phyloP scores from a whole-genome alignment of 2,329 filamentous ascomycete species.

The Colletotrichum sp. region DNA sequence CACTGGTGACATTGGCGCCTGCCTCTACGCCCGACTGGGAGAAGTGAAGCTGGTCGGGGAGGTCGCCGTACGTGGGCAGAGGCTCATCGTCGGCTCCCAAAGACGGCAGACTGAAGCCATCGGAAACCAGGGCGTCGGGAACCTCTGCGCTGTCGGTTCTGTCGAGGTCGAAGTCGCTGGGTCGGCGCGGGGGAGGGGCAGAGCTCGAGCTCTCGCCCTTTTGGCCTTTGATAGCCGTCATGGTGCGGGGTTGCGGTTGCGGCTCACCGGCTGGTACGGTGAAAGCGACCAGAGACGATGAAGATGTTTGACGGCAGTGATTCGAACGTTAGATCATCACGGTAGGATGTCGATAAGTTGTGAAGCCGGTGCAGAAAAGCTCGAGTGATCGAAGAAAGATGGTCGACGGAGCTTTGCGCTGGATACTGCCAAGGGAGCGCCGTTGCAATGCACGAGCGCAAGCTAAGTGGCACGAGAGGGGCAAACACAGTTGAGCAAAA shows the following conservation, averaged over 20 bases:
- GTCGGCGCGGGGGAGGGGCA: constrained; percentile 15
- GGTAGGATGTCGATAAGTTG: neutral
- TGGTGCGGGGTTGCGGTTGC: neutral
- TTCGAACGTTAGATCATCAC: neutral
- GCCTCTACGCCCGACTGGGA: constrained; percentile 68
- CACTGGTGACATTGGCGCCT: constrained; percentile 63
- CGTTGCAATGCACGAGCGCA: neutral
- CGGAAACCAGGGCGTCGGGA: constrained; percentile 38
- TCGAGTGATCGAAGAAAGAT: neutral
- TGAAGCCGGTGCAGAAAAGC: neutral
- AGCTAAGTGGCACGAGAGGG: neutral
- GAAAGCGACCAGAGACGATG: neutral
- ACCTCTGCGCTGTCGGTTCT: constrained; percentile 25
- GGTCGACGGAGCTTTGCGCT: neutral
- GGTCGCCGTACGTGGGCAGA: constrained; percentile 65
- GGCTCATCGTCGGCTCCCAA: constrained; percentile 46
- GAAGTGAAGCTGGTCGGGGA: constrained; percentile 61
- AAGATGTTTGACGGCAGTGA: neutral
- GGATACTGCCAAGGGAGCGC: neutral
- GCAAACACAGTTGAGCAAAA: neutral
- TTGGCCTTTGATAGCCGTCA: constrained; percentile 16
- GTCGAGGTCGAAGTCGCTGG: constrained; percentile 5
- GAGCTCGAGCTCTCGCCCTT: constrained; percentile 3
- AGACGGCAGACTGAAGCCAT: constrained; percentile 46
- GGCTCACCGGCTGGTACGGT: neutral